Conservation (phyloP, 1,139 yeast genomes). For the Kodamaea arcana region DNA sequence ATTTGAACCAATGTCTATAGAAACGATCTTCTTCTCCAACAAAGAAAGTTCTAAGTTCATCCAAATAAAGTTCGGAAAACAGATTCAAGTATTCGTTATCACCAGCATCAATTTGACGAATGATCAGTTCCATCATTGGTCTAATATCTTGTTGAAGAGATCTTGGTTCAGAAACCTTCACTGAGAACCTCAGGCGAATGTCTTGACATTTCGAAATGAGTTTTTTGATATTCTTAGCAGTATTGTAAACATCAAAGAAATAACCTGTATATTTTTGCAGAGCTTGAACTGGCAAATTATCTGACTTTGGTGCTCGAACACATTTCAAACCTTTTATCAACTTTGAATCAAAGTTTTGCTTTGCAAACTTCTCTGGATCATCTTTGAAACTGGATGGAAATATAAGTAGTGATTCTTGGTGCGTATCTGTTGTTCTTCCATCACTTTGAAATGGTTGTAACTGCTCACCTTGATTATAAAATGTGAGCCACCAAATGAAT, state of each 20-base stretch:
- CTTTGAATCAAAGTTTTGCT: slow-evolving; percentile 3
- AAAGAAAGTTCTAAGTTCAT: slow-evolving; percentile 16
- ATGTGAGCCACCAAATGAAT: too few species aligned
- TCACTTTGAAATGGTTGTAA: too few species aligned
- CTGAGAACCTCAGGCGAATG: slow-evolving; percentile 4
- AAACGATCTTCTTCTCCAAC: slow-evolving; percentile 21
- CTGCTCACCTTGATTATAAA: too few species aligned
- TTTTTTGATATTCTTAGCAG: slow-evolving; percentile 6
- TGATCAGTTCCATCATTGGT: slow-evolving; percentile 7
- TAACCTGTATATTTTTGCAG: slow-evolving; percentile 4
- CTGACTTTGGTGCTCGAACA: not conserved
- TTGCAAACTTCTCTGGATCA: slow-evolving; percentile 8
- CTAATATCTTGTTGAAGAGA: slow-evolving; percentile 8
- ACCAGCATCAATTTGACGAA: slow-evolving; percentile 9
- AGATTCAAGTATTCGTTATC: slow-evolving; percentile 12
- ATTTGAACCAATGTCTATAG: slow-evolving; percentile 32
- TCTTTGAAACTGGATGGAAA: slow-evolving; percentile 8
- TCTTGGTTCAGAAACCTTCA: slow-evolving; percentile 8
- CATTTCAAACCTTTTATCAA: not conserved
- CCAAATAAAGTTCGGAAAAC: slow-evolving; percentile 12
- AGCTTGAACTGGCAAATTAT: slow-evolving; percentile 2
- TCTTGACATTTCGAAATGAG: slow-evolving; percentile 8
- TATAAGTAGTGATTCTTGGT: slow-evolving; percentile 2
- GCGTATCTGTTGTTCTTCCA: too few species aligned
- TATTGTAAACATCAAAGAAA: slow-evolving; percentile 7